Conservation (phyloP, 208 protist genomes). For the Acanthamoeba healyi region DNA sequence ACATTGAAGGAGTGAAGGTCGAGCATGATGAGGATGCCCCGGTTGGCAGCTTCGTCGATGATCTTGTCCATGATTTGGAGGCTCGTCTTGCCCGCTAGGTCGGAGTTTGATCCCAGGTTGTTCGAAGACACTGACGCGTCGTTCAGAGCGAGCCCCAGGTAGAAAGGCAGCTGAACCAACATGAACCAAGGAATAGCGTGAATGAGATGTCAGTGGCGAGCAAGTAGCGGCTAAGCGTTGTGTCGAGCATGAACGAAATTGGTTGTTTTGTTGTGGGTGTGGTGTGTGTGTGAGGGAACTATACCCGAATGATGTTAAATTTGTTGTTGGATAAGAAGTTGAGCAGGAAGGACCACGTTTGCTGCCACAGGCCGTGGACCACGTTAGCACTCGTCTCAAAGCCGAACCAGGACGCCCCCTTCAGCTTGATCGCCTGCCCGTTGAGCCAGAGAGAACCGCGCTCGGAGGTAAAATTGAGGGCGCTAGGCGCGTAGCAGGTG, state of each 20-base stretch:
- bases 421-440: not conserved
- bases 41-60: not conserved
- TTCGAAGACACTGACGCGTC: constrained; percentile 57
- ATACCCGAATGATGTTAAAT: constrained; percentile 7
- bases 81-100: constrained; percentile 19
- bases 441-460: constrained; percentile 18
- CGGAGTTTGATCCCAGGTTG: too few relatives aligned
- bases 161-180: constrained; percentile 73
- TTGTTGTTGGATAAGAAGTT: constrained; percentile 13
- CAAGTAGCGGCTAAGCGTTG: too few relatives aligned
- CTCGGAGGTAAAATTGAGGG: constrained; percentile 61
- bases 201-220: too few relatives aligned
- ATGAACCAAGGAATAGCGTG: too few relatives aligned
- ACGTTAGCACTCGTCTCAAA: constrained; percentile 19
- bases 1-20: constrained; percentile 32
- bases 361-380: constrained; percentile 39
- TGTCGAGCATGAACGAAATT: too few relatives aligned
- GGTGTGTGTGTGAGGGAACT: too few relatives aligned
- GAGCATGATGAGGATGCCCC: constrained; percentile 41
- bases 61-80: constrained; percentile 43
- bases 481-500: not conserved
- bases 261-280: too few relatives aligned
- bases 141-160: constrained; percentile 73
- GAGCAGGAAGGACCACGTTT: not conserved
- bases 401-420: constrained; percentile 63